Evolutionary conservation across 164 flowering plant species (phyloP).

Genomic region (Vitis riparia): DNA sequence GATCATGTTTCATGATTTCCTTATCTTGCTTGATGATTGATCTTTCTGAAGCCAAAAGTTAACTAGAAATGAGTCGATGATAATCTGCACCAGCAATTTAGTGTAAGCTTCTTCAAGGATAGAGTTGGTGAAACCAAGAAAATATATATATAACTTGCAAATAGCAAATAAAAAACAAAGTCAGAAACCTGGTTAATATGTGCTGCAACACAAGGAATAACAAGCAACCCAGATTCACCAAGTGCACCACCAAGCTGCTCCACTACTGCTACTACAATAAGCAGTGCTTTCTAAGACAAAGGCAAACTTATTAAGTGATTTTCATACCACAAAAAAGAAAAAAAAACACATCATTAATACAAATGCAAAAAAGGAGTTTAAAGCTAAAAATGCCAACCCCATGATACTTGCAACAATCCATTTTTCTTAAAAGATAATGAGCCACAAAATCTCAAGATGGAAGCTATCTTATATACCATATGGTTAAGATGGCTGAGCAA

Average conservation of each 20-base stretch:
- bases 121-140: background rate
- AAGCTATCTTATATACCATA: background rate
- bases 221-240: constrained; percentile 19
- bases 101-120: background rate
- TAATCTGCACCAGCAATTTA: constrained; percentile 11
- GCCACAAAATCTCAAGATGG: background rate
- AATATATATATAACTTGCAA: too few species aligned
- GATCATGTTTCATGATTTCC: background rate
- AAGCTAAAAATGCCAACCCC: too few species aligned
- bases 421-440: background rate
- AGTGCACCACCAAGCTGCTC: constrained; percentile 18
- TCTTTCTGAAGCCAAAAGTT: constrained; percentile 16
- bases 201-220: constrained; percentile 24
- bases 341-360: background rate
- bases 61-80: constrained; percentile 19
- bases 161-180: too few species aligned
- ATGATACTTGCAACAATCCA: background rate
- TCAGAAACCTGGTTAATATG: constrained; percentile 16
- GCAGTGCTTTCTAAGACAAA: constrained; percentile 15
- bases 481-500: background rate
- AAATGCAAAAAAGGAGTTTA: background rate
- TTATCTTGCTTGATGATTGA: background rate
- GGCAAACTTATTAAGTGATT: background rate
- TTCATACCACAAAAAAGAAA: background rate
- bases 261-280: constrained; percentile 15